Base-by-base conservation (phyloP, 805 yeast species). In the Wickerhamiella vanderwaltii region DNA sequence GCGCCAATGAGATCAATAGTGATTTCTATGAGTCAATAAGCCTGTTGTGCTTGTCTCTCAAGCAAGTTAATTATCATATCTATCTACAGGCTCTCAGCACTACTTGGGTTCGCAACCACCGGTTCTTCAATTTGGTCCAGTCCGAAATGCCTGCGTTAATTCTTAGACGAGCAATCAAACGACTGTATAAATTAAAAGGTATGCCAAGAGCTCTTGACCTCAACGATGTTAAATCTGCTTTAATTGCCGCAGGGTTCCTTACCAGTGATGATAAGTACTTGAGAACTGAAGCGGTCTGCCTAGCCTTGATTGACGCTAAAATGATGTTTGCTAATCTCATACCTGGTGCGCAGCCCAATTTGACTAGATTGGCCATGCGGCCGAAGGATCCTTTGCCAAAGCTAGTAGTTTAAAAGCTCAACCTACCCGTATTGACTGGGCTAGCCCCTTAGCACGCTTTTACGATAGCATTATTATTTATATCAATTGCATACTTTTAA, bases 51-150 rank as follows among this genome's bases (percentile, higher is more conserved):
- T 44, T 45, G 1, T 53, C 63, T 6, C 52, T 77, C 5, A 2
- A 84, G 81, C 1, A 64, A 68, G 46, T 59, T 69, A 25, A 43
- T 46, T 4, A 53, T 49, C 4, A 65, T 68, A 43, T 53, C 51
- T 17, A 30, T 52, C 56, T 59, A 31, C 56, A 48, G 54, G 38
- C 66, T 31, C 52, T 30, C 46, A 59, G 46, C 56, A 43, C 55
- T 30, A 46, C 47, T 15, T 52, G 54, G 45, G 47, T 58, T 49
- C 47, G 51, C 16, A 25, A 46, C 15, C 39, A 48, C 3, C 48
- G 53, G 16, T 46, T 56, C 16, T 40, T 56, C 19, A 54, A 58
- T 15, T 39, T 61, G 11, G 12, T 63, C 6, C 48, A 57, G 12
- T 36, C 41, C 7, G 44, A 49, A 5, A 43, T 59, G 19, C 54